phyloP scores from a whole-genome alignment of 306 rosid genomes.

The Gastrolobium villosum region DNA sequence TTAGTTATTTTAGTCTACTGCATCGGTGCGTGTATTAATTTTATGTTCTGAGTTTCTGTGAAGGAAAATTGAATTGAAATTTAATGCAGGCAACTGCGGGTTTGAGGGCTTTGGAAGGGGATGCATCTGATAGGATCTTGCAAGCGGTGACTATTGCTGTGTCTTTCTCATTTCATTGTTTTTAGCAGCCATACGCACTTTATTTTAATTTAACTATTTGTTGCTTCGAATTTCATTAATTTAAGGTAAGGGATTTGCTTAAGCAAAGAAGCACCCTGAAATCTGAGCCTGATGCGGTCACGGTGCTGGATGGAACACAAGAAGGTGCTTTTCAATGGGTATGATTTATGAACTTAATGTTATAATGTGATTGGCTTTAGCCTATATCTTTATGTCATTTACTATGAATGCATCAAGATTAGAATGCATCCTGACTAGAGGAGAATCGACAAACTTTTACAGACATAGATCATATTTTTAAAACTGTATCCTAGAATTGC shows the following conservation, averaged over 20 bases:
- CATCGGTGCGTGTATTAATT: conserved; percentile 13
- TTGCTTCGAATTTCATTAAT: conserved; percentile 30
- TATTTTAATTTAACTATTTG: neutral
- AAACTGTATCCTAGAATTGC: neutral
- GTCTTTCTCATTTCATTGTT: conserved; percentile 25
- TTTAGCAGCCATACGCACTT: conserved; percentile 4
- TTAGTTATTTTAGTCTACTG: neutral
- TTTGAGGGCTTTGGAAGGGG: conserved; percentile 83
- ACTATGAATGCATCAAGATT: conserved; percentile 20
- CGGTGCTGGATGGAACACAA: conserved; percentile 94
- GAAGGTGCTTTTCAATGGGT: conserved; percentile 99
- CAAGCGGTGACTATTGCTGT: conserved; percentile 71
- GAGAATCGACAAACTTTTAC: conserved; percentile 32
- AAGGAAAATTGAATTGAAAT: conserved; percentile 44
- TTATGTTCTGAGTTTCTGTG: conserved; percentile 36
- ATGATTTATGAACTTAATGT: conserved; percentile 51
- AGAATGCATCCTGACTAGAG: conserved; percentile 23
- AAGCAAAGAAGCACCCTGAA: conserved; percentile 67
- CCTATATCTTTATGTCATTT: conserved; percentile 7
- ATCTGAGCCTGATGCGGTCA: conserved; percentile 66
- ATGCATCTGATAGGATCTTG: conserved; percentile 83
- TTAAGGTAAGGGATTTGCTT: conserved; percentile 88
- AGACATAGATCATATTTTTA: neutral
- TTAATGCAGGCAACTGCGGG: conserved; percentile 95
- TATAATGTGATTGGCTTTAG: neutral